Evolutionary conservation across 2,329 filamentous ascomycete species (phyloP), one percentile per base, ranked within the genome.

Genomic region (Colletotrichum horii): DNA sequence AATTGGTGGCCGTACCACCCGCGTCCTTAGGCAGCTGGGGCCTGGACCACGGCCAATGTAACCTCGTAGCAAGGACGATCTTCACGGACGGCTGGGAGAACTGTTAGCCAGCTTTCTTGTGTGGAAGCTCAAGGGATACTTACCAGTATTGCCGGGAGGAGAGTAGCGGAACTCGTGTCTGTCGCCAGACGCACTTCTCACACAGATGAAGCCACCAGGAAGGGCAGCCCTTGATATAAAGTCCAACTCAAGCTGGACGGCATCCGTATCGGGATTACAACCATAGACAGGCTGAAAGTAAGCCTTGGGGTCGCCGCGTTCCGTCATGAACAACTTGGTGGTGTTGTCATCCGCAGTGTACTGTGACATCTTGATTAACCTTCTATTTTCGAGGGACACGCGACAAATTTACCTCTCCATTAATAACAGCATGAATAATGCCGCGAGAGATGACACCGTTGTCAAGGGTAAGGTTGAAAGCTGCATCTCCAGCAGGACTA

Each of bases 251-350:
- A 81, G 80, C 79, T 88, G 85, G 6, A 86, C 71, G 6, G 77
- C 81, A 56, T 86, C 85, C 14, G 84, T 86, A 56, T 84, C 84
- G 3, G 84, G 83, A 75, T 87, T 83, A 78, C 86, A 88, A 34
- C 83, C 84, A 75, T 87, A 86, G 8, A 79, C 79, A n/a, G 84
- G 82, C 52, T 84, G 79, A 70, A 85, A 88, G 69, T 85, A 78
- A 24, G 86, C 86, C 15, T 83, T 81, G 2, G 86, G 85, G 70
- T 88, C 85, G 9, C 82, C 83, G 3, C 86, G 84, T 32, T 86
- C 82, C 4, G 87, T 88, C 84, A 87, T 87, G 80, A 88, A 88
- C 78, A 87, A 82, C 79, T 88, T 88, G 55, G 86, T 88, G 4
- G 86, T 88, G 77, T 88, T 85, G 77, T 88, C 86, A 34, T 81